phyloP scores from a whole-genome alignment of 805 yeast genomes.

The Pichia nakasei region DNA sequence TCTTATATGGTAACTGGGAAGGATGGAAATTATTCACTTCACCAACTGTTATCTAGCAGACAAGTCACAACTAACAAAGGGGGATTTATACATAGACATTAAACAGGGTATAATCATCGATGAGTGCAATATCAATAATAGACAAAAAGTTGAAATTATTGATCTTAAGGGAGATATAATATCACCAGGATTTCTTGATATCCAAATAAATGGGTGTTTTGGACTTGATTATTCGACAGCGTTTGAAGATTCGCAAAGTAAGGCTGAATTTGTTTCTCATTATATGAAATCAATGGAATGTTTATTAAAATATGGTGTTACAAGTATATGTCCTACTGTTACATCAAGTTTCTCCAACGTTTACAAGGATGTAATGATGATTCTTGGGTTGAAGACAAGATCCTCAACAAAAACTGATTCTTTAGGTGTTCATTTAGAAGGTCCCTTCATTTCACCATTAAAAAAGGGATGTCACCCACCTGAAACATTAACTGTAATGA shows the following conservation, averaged over 20 bases:
- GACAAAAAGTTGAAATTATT: conserved; percentile 18
- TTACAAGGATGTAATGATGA: conserved; percentile 39
- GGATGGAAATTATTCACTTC: conserved; percentile 1
- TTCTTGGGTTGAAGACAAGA: conserved; percentile 29
- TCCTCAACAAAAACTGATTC: conserved; percentile 31
- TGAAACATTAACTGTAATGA: conserved; percentile 3
- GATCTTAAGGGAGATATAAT: conserved; percentile 40
- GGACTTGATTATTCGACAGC: conserved; percentile 41
- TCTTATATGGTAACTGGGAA: no score
- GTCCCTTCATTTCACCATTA: conserved; percentile 43
- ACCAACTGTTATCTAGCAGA: conserved; percentile 7
- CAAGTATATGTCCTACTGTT: conserved; percentile 48
- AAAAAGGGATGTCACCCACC: conserved; percentile 41
- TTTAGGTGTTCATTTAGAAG: conserved; percentile 53
- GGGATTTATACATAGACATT: conserved; percentile 37
- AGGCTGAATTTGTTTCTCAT: conserved; percentile 27
- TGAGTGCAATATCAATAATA: conserved; percentile 15
- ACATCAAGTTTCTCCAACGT: conserved; percentile 43
- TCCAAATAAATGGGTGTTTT: conserved; percentile 50
- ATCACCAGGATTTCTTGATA: conserved; percentile 49
- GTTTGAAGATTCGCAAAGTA: conserved; percentile 22
- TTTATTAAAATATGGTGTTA: conserved; percentile 43
- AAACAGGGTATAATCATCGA: conserved; percentile 33
- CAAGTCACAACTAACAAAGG: not conserved
- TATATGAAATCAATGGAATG: conserved; percentile 38